Conservation (phyloP, 495 filamentous ascomycete species). For the Daldinia concentrica region DNA sequence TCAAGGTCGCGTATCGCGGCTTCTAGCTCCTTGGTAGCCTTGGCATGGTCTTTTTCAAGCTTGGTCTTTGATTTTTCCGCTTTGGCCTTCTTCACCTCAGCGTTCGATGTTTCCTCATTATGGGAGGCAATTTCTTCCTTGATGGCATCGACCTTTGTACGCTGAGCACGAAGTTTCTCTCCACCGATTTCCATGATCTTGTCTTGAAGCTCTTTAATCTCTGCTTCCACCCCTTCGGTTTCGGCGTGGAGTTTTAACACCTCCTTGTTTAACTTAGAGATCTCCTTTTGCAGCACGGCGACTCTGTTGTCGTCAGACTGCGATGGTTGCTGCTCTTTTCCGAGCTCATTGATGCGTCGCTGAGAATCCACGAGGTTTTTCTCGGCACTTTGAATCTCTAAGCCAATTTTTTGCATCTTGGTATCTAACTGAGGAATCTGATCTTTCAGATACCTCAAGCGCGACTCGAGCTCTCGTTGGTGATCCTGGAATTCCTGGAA, state of each 20-base stretch:
- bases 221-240: conserved; percentile 84
- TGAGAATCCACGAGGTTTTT: conserved; percentile 86
- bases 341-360: conserved; percentile 82
- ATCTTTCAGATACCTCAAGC: conserved; percentile 76
- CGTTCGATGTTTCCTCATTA: conserved; percentile 80
- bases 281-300: conserved; percentile 75
- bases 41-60: conserved; percentile 79
- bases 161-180: conserved; percentile 88
- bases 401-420: conserved; percentile 87
- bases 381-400: conserved; percentile 88
- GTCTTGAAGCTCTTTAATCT: conserved; percentile 89
- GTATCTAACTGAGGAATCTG: conserved; percentile 87
- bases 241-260: conserved; percentile 81
- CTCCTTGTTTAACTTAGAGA: conserved; percentile 77
- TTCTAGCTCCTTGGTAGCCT: conserved; percentile 79
- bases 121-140: conserved; percentile 86
- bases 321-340: conserved; percentile 78
- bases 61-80: conserved; percentile 91
- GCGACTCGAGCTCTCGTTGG: conserved; percentile 76
- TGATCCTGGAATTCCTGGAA: conserved; percentile 83
- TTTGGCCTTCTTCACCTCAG: conserved; percentile 86
- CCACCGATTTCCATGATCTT: conserved; percentile 99
- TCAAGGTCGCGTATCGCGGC: conserved; percentile 75
- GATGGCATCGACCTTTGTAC: conserved; percentile 90
- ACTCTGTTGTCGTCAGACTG: conserved; percentile 79